Evolutionary conservation across 805 yeast genomes (phyloP), one percentile per base, ranked within the genome.

Genomic region (Candida arabinofermentans): DNA sequence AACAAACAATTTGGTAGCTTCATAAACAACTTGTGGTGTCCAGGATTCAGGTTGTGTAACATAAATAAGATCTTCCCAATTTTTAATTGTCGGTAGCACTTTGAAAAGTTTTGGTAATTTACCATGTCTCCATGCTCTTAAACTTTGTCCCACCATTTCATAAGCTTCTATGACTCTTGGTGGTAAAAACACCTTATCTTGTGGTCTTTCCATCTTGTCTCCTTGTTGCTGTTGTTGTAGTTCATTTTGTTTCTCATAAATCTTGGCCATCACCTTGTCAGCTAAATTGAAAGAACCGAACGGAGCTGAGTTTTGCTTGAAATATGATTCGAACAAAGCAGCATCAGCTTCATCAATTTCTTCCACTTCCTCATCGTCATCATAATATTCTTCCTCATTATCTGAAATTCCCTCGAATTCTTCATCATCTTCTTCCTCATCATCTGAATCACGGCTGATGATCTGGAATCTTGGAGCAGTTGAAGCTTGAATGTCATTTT

Each of bases 101-200:
- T 93, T 93, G 72, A 93, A 93, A 26, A 95, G 76, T 57, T 91
- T 90, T n/a, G 99, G 99, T 40, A 93, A 72, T 64, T 90, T 90
- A 37, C 99, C 99, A 57, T 93, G 96, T 30, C 90, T 84, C 79
- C 95, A 93, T 4, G 95, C 80, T 17, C 88, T 75, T 45, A 93
- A 71, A 39, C 91, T 81, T 51, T 81, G 81, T 8, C 98, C 98
- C 35, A 93, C 91, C 58, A 87, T 87, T 36, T 87, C 83, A 62
- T 91, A 93, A 1, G 96, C 98, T 49, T 86, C 89, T 55, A 93
- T 89, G 42, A 93, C 98, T 62, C 93, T 90, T 43, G 96, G 96
- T 6, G 99, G 99, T 44, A 93, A 72, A 53, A 85, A 73, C 4
- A 91, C 96, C 39, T 83, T 87, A 53, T 87, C 91, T 17, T 61